Conservation (phyloP, 176 grass and related monocot species). For the Pharus latifolius region DNA sequence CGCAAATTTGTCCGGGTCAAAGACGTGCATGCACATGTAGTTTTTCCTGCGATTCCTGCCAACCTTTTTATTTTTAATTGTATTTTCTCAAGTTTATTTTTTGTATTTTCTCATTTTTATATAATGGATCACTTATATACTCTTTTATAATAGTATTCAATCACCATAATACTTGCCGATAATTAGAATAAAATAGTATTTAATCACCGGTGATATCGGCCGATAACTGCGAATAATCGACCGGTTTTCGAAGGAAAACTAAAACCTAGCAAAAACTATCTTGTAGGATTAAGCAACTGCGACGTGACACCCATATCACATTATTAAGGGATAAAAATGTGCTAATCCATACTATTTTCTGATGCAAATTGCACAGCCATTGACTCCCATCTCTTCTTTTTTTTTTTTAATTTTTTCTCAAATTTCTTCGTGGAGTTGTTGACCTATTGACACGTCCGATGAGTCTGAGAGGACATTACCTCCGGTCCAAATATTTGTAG, state of each 20-base stretch:
- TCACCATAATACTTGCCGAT: too few relatives aligned
- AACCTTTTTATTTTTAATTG: too few relatives aligned
- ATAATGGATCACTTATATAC: too few relatives aligned
- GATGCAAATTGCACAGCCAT: conserved; percentile 15
- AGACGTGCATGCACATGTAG: neutral
- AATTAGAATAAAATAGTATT: too few relatives aligned
- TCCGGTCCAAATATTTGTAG: too few relatives aligned
- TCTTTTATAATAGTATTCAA: too few relatives aligned
- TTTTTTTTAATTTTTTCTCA: neutral
- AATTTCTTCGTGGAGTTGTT: neutral
- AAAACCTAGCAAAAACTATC: neutral
- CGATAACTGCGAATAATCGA: too few relatives aligned
- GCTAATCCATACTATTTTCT: neutral
- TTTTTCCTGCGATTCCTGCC: too few relatives aligned
- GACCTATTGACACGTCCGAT: neutral
- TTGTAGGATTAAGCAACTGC: neutral
- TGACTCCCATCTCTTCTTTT: conserved; percentile 2
- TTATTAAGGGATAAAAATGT: neutral
- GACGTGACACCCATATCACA: neutral
- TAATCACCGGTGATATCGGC: too few relatives aligned
- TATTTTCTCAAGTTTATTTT: too few relatives aligned
- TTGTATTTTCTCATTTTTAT: too few relatives aligned
- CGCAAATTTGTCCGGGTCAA: neutral
- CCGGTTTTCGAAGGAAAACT: too few relatives aligned
- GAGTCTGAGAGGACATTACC: neutral